These are phyloP conservation scores for Botrytis cinerea DNA, from an alignment of 2,329 filamentous ascomycete species.

Conservation along the genomic window DNA sequence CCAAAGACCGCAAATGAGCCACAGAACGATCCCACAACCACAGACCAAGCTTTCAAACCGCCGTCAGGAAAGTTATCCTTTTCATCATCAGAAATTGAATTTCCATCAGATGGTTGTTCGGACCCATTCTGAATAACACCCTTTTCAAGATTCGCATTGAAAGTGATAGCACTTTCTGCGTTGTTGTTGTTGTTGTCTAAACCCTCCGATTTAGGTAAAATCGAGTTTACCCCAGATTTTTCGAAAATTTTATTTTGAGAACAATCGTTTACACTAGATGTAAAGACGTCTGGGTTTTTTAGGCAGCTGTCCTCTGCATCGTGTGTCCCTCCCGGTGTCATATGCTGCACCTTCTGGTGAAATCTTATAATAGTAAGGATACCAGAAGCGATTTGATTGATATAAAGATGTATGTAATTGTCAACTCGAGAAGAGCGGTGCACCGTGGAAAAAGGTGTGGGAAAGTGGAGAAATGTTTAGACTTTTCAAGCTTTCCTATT, in stretches of 20 bases:
- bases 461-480: background rate
- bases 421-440: background rate
- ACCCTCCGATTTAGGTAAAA: background rate
- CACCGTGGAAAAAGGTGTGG: conserved; percentile 1
- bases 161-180: background rate
- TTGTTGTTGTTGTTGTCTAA: background rate
- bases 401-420: background rate
- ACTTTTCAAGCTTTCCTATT: conserved; percentile 12
- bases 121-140: conserved; percentile 23
- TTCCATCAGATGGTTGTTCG: conserved; percentile 26
- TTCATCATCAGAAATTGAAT: conserved; percentile 31
- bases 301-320: conserved; percentile 26
- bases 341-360: conserved; percentile 23
- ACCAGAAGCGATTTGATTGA: background rate
- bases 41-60: conserved; percentile 62
- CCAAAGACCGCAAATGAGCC: conserved; percentile 63
- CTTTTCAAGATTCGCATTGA: conserved; percentile 23
- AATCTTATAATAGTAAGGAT: background rate
- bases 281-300: conserved; percentile 23
- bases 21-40: conserved; percentile 66
- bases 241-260: conserved; percentile 2
- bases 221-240: conserved; percentile 10
- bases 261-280: conserved; percentile 3
- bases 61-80: conserved; percentile 62
- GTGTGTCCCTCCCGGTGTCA: conserved; percentile 16